Evolutionary conservation across 208 protist genomes (phyloP).

Genomic region (Borovskyia barvae): DNA sequence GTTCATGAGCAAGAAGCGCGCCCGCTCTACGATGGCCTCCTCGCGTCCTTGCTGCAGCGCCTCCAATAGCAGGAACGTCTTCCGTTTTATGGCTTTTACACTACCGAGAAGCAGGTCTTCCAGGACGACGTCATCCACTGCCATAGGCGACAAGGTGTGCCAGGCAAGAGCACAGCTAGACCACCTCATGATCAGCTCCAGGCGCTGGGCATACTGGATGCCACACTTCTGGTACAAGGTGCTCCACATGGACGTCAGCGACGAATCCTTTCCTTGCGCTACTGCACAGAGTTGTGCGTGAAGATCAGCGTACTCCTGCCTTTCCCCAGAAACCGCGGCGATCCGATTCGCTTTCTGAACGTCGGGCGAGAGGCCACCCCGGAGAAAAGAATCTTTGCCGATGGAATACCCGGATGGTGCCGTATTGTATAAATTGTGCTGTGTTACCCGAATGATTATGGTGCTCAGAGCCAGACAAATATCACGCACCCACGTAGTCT

Average conservation of each 20-base stretch:
- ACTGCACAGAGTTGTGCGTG: constrained; percentile 24
- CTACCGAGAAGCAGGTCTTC: constrained; percentile 34
- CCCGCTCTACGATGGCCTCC: constrained; percentile 57
- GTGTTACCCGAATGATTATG: constrained; percentile 50
- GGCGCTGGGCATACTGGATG: constrained; percentile 35
- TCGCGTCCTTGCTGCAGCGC: constrained; percentile 69
- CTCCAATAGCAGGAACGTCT: constrained; percentile 79
- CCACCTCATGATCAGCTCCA: constrained; percentile 41
- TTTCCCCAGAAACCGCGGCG: not conserved
- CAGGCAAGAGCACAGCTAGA: constrained; percentile 40
- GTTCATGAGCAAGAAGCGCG: constrained; percentile 65
- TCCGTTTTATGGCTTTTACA: constrained; percentile 63
- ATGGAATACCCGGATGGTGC: constrained; percentile 11
- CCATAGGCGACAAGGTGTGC: constrained; percentile 28
- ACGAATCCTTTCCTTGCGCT: constrained; percentile 11
- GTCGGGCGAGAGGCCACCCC: constrained; percentile 16
- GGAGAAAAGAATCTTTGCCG: constrained; percentile 19
- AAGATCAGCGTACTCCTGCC: constrained; percentile 24
- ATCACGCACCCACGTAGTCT: constrained; percentile 69
- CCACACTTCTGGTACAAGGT: constrained; percentile 20
- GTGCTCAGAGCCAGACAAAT: constrained; percentile 66
- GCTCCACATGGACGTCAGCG: constrained; percentile 17
- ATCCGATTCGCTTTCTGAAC: constrained; percentile 22
- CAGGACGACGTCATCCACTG: constrained; percentile 28
- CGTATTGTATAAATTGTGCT: constrained; percentile 29